A percentile compares a stretch with the other conserved stretches of the same genome.
Evolutionary conservation across 495 filamentous ascomycete genomes (phyloP).

Genomic region (Hypoxylon rickii): DNA sequence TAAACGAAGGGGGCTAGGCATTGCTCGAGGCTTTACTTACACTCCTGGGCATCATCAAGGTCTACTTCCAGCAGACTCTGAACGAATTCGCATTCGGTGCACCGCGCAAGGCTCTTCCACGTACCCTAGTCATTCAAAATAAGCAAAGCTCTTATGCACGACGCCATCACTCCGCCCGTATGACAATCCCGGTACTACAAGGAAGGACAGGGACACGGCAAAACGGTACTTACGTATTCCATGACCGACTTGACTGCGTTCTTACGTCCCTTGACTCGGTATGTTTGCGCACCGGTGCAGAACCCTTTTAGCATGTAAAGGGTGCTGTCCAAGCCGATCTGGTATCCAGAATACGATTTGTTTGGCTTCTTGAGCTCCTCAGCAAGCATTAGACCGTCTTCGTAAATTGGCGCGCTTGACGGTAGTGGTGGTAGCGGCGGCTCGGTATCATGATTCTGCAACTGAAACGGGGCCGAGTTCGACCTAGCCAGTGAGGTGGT

Average conservation of each 20-base stretch:
- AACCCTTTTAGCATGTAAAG: conserved; percentile 29
- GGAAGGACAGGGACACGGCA: neutral
- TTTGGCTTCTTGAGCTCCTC: conserved; percentile 18
- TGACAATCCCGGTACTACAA: too few species aligned
- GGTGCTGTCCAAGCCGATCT: conserved; percentile 31
- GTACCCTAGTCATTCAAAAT: conserved; percentile 20
- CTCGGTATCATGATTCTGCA: neutral
- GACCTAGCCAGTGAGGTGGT: conserved; percentile 26
- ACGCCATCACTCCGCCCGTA: too few species aligned
- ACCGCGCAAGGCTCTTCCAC: conserved; percentile 33
- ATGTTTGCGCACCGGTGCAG: conserved; percentile 22
- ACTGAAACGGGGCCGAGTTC: neutral
- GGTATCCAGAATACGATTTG: conserved; percentile 19
- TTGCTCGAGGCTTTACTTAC: conserved; percentile 24
- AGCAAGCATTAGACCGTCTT: conserved; percentile 28
- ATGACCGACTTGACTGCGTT: conserved; percentile 21
- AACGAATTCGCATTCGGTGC: conserved; percentile 41
- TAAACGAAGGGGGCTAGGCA: neutral
- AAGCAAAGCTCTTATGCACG: conserved; percentile 5
- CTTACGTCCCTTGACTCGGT: conserved; percentile 26
- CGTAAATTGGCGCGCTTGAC: conserved; percentile 11
- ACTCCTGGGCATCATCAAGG: conserved; percentile 33
- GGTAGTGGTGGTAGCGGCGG: conserved; percentile 13
- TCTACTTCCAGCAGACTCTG: conserved; percentile 40
- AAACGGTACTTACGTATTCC: conserved; percentile 26